Evolutionary conservation across 2,329 filamentous ascomycete genomes (phyloP), one percentile per base, ranked within the genome.

Genomic region (Thielaviopsis euricoi): DNA sequence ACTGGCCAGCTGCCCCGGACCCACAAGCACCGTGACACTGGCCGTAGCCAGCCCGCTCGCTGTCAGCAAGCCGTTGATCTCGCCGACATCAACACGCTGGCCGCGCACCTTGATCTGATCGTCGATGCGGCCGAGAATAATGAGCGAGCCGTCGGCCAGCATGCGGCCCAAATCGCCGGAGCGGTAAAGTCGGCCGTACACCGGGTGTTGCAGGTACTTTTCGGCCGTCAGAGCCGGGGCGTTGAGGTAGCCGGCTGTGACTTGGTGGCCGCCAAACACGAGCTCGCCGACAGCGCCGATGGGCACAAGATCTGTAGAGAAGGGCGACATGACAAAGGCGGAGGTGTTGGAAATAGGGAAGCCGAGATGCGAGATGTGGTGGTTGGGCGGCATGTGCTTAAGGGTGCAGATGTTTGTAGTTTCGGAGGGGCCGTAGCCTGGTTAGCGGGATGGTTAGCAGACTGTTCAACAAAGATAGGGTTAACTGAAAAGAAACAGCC

Each of bases 391-490:
- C 66, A 91, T 82, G 46, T 77, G 74, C 60, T 83, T 83, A 9
- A 91, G 78, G 0, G 86, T 89, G 69, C 87, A 94, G 21, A 95
- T 89, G 63, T 95, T 94, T 1, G 88, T 94, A 0, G 86, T 89
- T 68, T 94, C 89, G 0, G 86, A 88, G 0, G 89, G 87, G 0
- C 88, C 88, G 62, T 95, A 95, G 0, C 83, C 72, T 74, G 13
- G 17, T n/a, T 21, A 22, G 6, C n/a, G n/a, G n/a, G n/a, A n/a
- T 29, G 15, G 6, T 25, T 52, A 19, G 29, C 26, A 46, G 26
- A 51, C n/a, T n/a, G n/a, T n/a, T n/a, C n/a, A n/a, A n/a, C n/a
- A n/a, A n/a, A n/a, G n/a, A n/a, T n/a, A n/a, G n/a, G n/a, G n/a
- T n/a, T n/a, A 6, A 22, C 15, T 13, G 6, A 37, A 19, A 40